Base-by-base conservation (phyloP, 2,329 filamentous ascomycete genomes). In the Monosporascus sp. region DNA sequence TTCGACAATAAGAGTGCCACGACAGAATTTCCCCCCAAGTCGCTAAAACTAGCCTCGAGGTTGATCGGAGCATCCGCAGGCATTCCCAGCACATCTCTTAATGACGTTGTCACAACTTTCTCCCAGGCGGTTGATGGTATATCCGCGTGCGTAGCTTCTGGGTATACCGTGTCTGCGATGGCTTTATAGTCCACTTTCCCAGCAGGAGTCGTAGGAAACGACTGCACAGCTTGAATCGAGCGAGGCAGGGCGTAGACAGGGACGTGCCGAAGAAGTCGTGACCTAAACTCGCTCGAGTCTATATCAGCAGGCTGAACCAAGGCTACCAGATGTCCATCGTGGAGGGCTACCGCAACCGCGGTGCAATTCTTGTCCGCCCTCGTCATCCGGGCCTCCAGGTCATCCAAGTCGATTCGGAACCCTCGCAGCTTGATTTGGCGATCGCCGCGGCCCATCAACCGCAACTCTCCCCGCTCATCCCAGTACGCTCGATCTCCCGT, bases 401-500 rank as follows among this genome's bases (percentile, higher is more conserved):
- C 71, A 36, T 69, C 59, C 2, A 74, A 56, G 47, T 76, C 70
- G 3, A 73, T 38, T 1, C 73, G 68, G 53, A 67, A 64, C 24
- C 62, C 62, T 1, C 56, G 57, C 3, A 62, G 51, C 45, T 65
- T 65, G 47, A 61, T 54, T 47, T 74, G 66, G 0, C 68, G 57
- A 56, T 76, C 74, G 3, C 50, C 60, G 1, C 74, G 60, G 1
- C 74, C 73, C 5, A 70, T 31, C 44, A 57, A 70, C 2, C 58
- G 47, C 2, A 75, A 38, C 37, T 74, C 65, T 0, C 69, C 69
- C 25, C 25, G 25, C 25, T 25, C 25, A 25, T 25, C 25, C 25
- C 67, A 73, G 49, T 61, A 68, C 3, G 61, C 71, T 3, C 54
- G 49, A 55, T 75, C 73, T 5, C 73, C 73, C 1, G 72, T 74